These are phyloP conservation scores for Brassica rapa DNA, from an alignment of 345 rosid genomes.

Conservation along the genomic window DNA sequence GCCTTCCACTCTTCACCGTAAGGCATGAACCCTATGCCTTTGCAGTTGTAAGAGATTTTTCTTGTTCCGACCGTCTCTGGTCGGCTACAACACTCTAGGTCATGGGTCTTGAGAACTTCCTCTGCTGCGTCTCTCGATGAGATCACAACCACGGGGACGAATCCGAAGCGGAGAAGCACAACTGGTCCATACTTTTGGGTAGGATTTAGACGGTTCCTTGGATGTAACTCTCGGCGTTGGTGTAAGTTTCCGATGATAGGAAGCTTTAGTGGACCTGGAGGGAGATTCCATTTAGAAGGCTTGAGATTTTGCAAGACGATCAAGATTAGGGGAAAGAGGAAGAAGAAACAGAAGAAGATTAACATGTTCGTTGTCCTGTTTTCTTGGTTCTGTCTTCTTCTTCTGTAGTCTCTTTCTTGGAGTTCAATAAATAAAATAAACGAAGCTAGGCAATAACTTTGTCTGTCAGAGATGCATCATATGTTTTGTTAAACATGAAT, in stretches of 20 bases:
- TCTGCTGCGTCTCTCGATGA: slow-evolving; percentile 23
- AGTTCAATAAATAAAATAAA: background rate
- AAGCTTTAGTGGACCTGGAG: slow-evolving; percentile 11
- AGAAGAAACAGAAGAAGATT: background rate
- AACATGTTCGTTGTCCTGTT: background rate
- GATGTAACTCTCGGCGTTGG: background rate
- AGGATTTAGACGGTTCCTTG: background rate
- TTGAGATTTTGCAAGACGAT: background rate
- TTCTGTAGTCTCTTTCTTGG: background rate
- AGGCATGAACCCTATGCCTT: slow-evolving; percentile 38
- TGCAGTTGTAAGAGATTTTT: slow-evolving; percentile 21
- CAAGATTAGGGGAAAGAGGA: slow-evolving; percentile 1
- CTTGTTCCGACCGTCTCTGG: slow-evolving; percentile 22
- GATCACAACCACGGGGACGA: slow-evolving; percentile 23
- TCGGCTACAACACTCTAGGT: slow-evolving; percentile 34
- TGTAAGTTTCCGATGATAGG: slow-evolving; percentile 33
- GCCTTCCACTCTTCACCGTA: slow-evolving; percentile 42
- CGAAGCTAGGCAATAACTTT: background rate
- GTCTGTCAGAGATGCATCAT: background rate
- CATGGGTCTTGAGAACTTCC: slow-evolving; percentile 37
- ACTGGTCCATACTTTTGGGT: slow-evolving; percentile 21
- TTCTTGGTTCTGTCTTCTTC: background rate
- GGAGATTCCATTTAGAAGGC: slow-evolving; percentile 3
- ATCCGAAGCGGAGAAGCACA: slow-evolving; percentile 24
- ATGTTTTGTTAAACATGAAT: background rate